A percentile compares a stretch with the other conserved stretches of the same genome.
Conservation (phyloP, 2,329 filamentous ascomycete genomes). For the Sporothrix dimorphospora region DNA sequence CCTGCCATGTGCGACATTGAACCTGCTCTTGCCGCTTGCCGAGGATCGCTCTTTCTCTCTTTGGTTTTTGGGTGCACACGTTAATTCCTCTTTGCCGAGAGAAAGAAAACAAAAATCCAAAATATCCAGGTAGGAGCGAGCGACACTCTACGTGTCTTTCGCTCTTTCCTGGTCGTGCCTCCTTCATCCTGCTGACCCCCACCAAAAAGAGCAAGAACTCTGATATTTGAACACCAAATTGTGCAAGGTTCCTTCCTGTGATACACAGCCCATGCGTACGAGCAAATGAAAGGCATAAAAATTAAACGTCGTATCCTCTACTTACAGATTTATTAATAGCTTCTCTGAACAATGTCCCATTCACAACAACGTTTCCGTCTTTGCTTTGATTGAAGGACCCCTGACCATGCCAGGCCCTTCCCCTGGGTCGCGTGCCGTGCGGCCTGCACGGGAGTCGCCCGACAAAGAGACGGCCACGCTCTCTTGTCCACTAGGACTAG, state of each 20-base stretch:
- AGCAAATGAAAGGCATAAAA: not conserved
- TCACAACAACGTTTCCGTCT: not conserved
- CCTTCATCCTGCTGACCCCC: not conserved
- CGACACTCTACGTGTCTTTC: not conserved
- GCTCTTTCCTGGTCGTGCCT: not conserved
- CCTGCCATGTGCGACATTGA: not conserved
- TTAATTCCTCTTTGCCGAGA: no score
- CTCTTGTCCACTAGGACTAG: not conserved
- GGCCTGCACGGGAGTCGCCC: not conserved
- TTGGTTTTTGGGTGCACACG: not conserved
- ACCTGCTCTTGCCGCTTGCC: not conserved
- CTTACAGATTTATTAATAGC: not conserved
- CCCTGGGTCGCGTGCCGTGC: conserved; percentile 21
- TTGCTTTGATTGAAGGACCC: not conserved
- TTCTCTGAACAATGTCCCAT: not conserved
- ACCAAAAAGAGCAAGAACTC: not conserved
- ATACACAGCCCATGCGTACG: not conserved
- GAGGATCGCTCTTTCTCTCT: not conserved
- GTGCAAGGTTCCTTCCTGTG: not conserved
- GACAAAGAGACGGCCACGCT: not conserved
- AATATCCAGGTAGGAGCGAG: not conserved
- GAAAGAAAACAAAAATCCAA: not conserved
- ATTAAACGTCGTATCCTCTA: not conserved
- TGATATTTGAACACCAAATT: not conserved
- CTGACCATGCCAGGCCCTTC: not conserved